phyloP scores from a whole-genome alignment of 2,329 filamentous ascomycete species.

The Zalaria sp. region DNA sequence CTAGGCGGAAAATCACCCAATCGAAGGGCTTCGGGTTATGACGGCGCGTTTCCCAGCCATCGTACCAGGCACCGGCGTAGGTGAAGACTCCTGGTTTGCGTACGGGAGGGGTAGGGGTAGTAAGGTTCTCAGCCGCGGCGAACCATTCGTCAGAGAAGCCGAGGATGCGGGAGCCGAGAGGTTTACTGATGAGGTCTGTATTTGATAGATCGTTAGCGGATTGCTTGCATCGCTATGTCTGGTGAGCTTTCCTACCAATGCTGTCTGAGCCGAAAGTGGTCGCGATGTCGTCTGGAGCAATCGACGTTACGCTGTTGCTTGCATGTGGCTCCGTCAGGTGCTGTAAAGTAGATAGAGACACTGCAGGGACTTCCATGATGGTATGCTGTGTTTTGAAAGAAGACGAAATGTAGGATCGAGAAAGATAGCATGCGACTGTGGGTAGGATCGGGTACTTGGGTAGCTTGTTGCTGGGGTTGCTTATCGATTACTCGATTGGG shows the following conservation, averaged over 20 bases:
- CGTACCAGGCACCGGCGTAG: conserved; percentile 49
- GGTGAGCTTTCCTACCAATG: conserved; percentile 22
- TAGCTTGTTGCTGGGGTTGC: too few species aligned
- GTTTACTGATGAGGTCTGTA: conserved; percentile 38
- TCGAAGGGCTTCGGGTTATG: conserved; percentile 45
- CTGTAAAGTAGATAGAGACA: neutral
- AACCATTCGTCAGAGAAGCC: conserved; percentile 48
- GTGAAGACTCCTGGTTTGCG: conserved; percentile 44
- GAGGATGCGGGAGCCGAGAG: conserved; percentile 37
- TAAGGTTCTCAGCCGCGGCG: conserved; percentile 44
- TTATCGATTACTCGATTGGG: too few species aligned
- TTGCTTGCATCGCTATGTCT: neutral
- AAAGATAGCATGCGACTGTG: too few species aligned
- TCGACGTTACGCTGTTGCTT: conserved; percentile 1
- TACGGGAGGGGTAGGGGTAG: conserved; percentile 41
- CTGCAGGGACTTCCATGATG: conserved; percentile 6
- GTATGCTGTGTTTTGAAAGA: neutral
- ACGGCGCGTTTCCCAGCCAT: conserved; percentile 49
- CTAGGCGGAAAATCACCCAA: conserved; percentile 45
- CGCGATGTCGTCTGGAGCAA: conserved; percentile 28
- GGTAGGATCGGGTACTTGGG: neutral
- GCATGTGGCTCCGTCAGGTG: too few species aligned
- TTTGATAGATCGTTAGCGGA: neutral
- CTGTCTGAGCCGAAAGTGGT: conserved; percentile 40
- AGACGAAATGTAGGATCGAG: neutral